These are phyloP conservation scores for Salix arbutifolia DNA, from an alignment of 345 rosid species.

Conservation along the genomic window DNA sequence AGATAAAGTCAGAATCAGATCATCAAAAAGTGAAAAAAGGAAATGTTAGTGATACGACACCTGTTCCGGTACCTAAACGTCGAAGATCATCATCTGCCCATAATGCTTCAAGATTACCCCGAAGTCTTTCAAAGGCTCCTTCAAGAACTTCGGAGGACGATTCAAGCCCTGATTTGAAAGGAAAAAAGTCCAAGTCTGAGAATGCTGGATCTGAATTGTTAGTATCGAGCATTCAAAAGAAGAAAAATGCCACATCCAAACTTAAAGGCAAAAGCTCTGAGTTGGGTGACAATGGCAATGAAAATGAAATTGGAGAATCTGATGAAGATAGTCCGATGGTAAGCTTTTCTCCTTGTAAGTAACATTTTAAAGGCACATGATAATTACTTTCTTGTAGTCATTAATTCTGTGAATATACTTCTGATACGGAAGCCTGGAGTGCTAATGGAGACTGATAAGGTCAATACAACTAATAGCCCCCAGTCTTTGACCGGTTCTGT, in stretches of 20 bases:
- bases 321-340: constrained; percentile 57
- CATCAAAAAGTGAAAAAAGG: constrained; percentile 54
- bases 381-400: not conserved
- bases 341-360: constrained; percentile 13
- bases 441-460: constrained; percentile 39
- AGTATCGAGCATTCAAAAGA: constrained; percentile 39
- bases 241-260: constrained; percentile 35
- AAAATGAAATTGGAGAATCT: constrained; percentile 42
- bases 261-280: constrained; percentile 41
- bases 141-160: constrained; percentile 32
- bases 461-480: constrained; percentile 21
- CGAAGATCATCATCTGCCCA: constrained; percentile 60
- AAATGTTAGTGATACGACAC: constrained; percentile 45
- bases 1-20: constrained; percentile 32
- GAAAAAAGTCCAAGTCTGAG: constrained; percentile 29
- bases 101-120: constrained; percentile 48
- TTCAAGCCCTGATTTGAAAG: constrained; percentile 35
- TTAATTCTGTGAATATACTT: constrained; percentile 8
- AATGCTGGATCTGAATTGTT: constrained; percentile 34
- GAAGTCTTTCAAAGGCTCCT: constrained; percentile 35
- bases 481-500: constrained; percentile 54
- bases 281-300: constrained; percentile 35
- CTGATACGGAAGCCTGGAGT: constrained; percentile 31
- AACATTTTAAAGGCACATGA: not conserved
- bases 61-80: constrained; percentile 70